Base-by-base conservation (phyloP, 73 alveolate genomes). In the Uronychia setigera region DNA sequence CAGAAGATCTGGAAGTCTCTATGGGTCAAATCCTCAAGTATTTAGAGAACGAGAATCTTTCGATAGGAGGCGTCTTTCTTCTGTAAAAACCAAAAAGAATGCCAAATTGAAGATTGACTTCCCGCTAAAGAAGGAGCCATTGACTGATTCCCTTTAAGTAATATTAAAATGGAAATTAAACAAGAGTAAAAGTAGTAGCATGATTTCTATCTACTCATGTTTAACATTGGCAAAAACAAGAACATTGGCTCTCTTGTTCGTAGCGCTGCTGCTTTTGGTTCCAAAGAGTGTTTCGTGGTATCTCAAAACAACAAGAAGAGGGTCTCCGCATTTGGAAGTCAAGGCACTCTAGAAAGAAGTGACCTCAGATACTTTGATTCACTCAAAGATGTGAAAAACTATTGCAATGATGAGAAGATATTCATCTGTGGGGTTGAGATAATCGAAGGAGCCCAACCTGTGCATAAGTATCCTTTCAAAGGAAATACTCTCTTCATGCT, bases 391-490 rank as follows among this genome's bases (percentile, higher is more conserved):
- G 95, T 94, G 78, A 93, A 87, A 77, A 85, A 88, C 58, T 91
- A 86, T 83, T 85, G 94, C 29, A 86, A 87, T 58, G 91, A 88
- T 35, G 77, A 81, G 60, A 87, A 81, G 32, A 85, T 96, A 29
- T 60, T 30, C 29, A 87, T 93, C 14, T 94, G 98, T 80, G 99
- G 99, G 35, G 83, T 96, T n/a, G 99, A 96, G 86, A 96, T 96
- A 31, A 96, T 93, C 81, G 96, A 92, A 75, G 87, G 87, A 35
- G 96, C 98, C 30, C 78, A 86, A 83, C 98, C 99, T 28, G 91
- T 88, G 30, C 93, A 88, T 32, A 82, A 86, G 58, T 87, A 74
- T 30, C 97, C 97, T 0, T 96, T 96, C 88, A 88, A 80, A 85
- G 97, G 97, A 29, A 80, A 91, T 89, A 91, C 98, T 0, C 85